These are phyloP conservation scores for Alternaria solani DNA, from an alignment of 2,329 filamentous ascomycete genomes.

Conservation along the genomic window DNA sequence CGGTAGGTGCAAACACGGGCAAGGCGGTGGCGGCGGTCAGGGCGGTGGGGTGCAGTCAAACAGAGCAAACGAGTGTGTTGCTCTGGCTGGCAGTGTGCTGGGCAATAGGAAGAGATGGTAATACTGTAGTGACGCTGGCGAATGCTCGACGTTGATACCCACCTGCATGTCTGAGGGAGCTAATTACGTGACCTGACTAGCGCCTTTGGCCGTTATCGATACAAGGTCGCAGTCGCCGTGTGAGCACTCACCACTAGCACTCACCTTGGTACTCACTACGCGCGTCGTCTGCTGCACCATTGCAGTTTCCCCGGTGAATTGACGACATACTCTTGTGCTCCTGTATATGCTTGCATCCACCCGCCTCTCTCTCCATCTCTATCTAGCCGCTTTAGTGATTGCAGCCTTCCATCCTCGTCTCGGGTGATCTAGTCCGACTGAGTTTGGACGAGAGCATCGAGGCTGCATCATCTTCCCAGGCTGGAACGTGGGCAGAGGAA, in stretches of 20 bases:
- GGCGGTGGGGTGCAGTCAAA: conserved; percentile 6
- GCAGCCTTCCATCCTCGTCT: neutral
- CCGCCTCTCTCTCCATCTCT: too few species aligned
- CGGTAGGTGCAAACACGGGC: conserved; percentile 35
- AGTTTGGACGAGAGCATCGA: neutral
- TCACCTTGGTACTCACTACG: too few species aligned
- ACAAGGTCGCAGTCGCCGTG: conserved; percentile 1
- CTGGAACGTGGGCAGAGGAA: neutral
- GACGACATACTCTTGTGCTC: neutral
- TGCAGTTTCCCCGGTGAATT: neutral
- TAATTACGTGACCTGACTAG: conserved; percentile 20
- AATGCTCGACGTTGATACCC: conserved; percentile 13
- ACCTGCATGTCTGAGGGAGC: conserved; percentile 12
- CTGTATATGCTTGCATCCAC: neutral
- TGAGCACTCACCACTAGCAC: neutral
- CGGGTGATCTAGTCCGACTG: neutral
- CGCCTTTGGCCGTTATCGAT: conserved; percentile 14
- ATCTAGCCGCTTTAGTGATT: neutral
- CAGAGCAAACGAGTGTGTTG: conserved; percentile 19
- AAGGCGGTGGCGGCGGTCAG: conserved; percentile 14
- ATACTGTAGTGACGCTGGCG: conserved; percentile 14
- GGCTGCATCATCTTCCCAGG: neutral
- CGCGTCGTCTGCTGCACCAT: neutral
- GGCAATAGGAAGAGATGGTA: conserved; percentile 20
- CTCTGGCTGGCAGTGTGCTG: conserved; percentile 14